These are phyloP conservation scores for Babesia caballi DNA, from an alignment of 169 alveolate genomes.

Conservation along the genomic window DNA sequence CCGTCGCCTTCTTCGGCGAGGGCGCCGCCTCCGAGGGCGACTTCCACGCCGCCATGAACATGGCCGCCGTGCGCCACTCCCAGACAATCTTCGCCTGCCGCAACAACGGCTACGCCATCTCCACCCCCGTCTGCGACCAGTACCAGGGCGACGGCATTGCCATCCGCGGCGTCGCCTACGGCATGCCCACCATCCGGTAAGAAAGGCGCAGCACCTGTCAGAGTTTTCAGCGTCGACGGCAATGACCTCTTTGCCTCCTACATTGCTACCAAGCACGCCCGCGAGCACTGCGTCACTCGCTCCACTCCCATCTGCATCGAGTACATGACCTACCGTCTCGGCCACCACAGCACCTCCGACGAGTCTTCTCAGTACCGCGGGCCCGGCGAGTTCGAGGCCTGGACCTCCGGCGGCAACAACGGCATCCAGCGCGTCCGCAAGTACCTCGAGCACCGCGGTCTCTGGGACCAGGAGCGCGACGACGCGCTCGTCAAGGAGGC, in stretches of 20 bases:
- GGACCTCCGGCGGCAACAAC: conserved; percentile 80
- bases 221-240: conserved; percentile 85
- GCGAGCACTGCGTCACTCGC: conserved; percentile 82
- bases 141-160: conserved; percentile 95
- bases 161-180: conserved; percentile 91
- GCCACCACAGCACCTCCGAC: conserved; percentile 95
- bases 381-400: conserved; percentile 83
- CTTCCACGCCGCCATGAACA: conserved; percentile 91
- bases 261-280: conserved; percentile 86
- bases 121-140: conserved; percentile 92
- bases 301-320: conserved; percentile 88
- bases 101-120: conserved; percentile 93
- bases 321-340: conserved; percentile 91
- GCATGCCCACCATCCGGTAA: conserved; percentile 85
- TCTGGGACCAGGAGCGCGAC: conserved; percentile 72
- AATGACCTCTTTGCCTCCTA: conserved; percentile 92
- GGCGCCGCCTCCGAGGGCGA: conserved; percentile 99
- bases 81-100: conserved; percentile 94
- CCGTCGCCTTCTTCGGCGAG: conserved; percentile 93
- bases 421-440: conserved; percentile 70
- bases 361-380: conserved; percentile 88
- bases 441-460: conserved; percentile 64
- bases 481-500: conserved; percentile 69
- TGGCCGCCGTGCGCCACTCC: conserved; percentile 89
- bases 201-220: too few relatives aligned